These are phyloP conservation scores for Gonium pectorale DNA, from an alignment of 139 green algal species.

Conservation along the genomic window DNA sequence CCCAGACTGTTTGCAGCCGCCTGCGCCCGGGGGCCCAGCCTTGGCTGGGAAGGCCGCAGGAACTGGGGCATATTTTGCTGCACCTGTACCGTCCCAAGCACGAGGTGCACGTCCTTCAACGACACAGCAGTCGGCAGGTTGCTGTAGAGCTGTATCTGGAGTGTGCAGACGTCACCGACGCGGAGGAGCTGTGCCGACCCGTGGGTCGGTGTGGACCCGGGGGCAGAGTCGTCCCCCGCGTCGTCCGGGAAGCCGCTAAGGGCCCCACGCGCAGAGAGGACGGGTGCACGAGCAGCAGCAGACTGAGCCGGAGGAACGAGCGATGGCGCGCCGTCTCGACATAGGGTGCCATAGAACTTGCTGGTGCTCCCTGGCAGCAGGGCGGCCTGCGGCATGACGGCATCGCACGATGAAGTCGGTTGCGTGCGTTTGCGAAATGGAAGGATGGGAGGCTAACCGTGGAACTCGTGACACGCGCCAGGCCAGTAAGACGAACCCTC, in stretches of 20 bases:
- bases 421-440: neutral
- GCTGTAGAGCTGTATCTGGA: constrained; percentile 26
- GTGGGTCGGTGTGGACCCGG: too few relatives aligned
- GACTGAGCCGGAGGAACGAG: constrained; percentile 29
- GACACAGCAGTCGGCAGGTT: constrained; percentile 29
- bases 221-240: too few relatives aligned
- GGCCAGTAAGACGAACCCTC: neutral
- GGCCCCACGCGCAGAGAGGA: too few relatives aligned
- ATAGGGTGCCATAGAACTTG: constrained; percentile 11
- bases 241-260: too few relatives aligned
- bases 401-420: too few relatives aligned
- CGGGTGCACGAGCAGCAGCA: too few relatives aligned
- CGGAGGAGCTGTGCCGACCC: constrained; percentile 6
- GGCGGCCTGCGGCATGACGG: constrained; percentile 7
- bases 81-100: constrained; percentile 11
- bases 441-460: too few relatives aligned
- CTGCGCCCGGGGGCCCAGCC: neutral
- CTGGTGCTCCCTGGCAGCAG: neutral
- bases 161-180: constrained; percentile 17
- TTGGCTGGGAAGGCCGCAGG: neutral
- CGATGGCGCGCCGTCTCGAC: neutral
- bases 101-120: constrained; percentile 24
- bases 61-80: neutral
- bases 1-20: too few relatives aligned
- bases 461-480: too few relatives aligned